These are phyloP conservation scores for Chlorella sp. DNA, from an alignment of 139 green algal genomes.

Conservation along the genomic window DNA sequence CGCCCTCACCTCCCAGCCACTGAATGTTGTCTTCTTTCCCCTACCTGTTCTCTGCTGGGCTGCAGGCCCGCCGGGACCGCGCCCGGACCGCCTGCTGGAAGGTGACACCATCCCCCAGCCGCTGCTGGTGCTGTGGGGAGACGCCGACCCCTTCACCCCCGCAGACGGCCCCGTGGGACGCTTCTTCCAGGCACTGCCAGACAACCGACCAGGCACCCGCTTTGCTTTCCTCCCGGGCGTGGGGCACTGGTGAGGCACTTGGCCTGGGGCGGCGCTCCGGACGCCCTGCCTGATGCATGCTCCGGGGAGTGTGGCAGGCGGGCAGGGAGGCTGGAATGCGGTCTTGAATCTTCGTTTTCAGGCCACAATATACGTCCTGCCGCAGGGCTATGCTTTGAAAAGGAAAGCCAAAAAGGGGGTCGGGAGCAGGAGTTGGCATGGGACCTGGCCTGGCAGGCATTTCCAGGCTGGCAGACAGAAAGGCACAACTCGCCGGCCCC, in stretches of 20 bases:
- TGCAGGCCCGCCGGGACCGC: constrained; percentile 79
- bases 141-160: constrained; percentile 88
- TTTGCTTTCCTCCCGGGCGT: constrained; percentile 69
- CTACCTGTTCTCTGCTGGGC: too few relatives aligned
- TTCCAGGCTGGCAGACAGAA: background rate
- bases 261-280: too few relatives aligned
- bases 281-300: too few relatives aligned
- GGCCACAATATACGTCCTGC: too few relatives aligned
- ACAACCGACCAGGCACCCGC: constrained; percentile 39
- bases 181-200: constrained; percentile 74
- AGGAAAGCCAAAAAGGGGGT: too few relatives aligned
- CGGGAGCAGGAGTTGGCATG: background rate
- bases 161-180: constrained; percentile 86
- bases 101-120: constrained; percentile 39
- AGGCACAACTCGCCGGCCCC: background rate
- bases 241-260: constrained; percentile 67
- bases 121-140: constrained; percentile 91
- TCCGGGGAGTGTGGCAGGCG: too few relatives aligned
- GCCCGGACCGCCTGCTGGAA: constrained; percentile 79
- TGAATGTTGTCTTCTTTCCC: background rate
- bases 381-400: too few relatives aligned
- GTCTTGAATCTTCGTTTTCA: too few relatives aligned
- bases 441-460: too few relatives aligned
- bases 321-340: background rate
- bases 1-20: too few relatives aligned